Conservation (phyloP, 305 asterid species). For the Ilex paraguariensis region DNA sequence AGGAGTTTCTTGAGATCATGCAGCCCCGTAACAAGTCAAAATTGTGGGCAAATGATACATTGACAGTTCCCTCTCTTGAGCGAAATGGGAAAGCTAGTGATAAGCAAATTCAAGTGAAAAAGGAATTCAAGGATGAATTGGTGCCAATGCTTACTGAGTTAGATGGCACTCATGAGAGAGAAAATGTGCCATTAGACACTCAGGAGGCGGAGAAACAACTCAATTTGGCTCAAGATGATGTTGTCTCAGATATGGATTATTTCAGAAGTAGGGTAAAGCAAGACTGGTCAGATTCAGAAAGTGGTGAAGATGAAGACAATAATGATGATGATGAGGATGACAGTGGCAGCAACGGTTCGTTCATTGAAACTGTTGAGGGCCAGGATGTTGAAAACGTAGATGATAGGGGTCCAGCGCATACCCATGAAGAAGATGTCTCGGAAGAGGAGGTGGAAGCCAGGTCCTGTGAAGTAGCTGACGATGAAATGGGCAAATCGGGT, state of each 20-base stretch:
- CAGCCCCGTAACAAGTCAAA: constrained; percentile 75
- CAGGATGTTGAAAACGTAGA: constrained; percentile 24
- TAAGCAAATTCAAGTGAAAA: constrained; percentile 22
- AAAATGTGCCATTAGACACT: constrained; percentile 24
- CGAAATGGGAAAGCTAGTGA: constrained; percentile 24
- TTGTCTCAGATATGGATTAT: constrained; percentile 70
- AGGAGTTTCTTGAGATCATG: constrained; percentile 87
- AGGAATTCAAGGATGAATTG: constrained; percentile 19
- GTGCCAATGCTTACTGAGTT: constrained; percentile 22
- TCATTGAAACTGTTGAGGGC: constrained; percentile 16
- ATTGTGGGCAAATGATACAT: constrained; percentile 88
- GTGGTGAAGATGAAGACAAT: constrained; percentile 34
- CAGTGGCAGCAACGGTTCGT: constrained; percentile 23
- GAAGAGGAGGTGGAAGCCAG: constrained; percentile 32
- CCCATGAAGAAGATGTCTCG: constrained; percentile 20
- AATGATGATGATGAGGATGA: constrained; percentile 27
- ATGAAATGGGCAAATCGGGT: constrained; percentile 23
- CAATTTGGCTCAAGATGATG: constrained; percentile 36
- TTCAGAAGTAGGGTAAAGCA: constrained; percentile 62
- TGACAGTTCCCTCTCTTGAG: constrained; percentile 38
- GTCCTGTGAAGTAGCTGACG: constrained; percentile 26
- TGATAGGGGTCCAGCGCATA: constrained; percentile 1
- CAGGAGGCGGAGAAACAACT: constrained; percentile 26
- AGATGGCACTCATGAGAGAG: constrained; percentile 31
- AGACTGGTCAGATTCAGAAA: constrained; percentile 77